Percentiles rank a stretch among this genome's conserved stretches.
These are phyloP conservation scores for Fusarium neocosmosporiellum DNA, from an alignment of 2,329 filamentous ascomycete species.

Conservation along the genomic window DNA sequence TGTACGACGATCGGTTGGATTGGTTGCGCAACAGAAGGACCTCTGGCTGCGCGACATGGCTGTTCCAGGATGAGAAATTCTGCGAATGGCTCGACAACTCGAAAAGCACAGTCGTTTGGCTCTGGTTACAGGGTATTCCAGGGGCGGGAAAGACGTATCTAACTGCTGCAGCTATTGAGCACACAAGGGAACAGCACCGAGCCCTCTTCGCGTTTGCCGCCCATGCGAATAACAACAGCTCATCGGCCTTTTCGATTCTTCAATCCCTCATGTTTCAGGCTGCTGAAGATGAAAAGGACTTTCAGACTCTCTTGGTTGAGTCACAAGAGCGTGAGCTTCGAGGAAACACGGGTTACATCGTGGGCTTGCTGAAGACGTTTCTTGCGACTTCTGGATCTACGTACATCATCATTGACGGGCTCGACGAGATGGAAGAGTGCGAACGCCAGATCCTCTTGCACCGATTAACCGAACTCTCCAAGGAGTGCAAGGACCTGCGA, in stretches of 20 bases:
- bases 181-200: neutral
- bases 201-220: neutral
- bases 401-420: neutral
- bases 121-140: neutral
- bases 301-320: neutral
- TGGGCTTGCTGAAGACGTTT: neutral
- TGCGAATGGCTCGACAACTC: neutral
- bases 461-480: neutral
- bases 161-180: neutral
- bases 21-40: neutral
- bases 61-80: neutral
- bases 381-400: neutral
- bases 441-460: neutral
- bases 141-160: neutral
- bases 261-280: neutral
- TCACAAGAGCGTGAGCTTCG: constrained; percentile 6
- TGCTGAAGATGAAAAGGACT: neutral
- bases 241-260: neutral
- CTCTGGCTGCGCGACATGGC: neutral
- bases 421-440: neutral
- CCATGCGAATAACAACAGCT: neutral
- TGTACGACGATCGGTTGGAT: neutral
- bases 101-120: neutral
- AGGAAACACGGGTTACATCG: neutral
- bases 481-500: neutral